Evolutionary conservation across 495 filamentous ascomycete genomes (phyloP).

Genomic region (Penicillium cataractarum): DNA sequence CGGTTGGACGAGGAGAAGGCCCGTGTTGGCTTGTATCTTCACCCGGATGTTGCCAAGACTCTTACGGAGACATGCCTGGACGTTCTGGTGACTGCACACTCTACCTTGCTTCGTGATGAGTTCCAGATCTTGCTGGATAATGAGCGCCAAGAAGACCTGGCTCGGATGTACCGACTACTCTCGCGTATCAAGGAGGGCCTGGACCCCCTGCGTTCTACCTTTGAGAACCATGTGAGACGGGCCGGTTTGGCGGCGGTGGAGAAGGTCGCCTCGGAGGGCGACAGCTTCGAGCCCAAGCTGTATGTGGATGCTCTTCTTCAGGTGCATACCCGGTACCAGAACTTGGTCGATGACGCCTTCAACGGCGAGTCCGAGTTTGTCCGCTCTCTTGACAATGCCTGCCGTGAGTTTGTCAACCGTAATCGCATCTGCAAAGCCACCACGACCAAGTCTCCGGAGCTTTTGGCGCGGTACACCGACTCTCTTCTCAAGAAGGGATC

Average conservation of each 20-base stretch:
- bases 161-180: constrained; percentile 92
- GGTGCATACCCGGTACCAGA: constrained; percentile 90
- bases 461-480: constrained; percentile 96
- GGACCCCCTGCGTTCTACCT: constrained; percentile 84
- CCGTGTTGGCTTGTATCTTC: constrained; percentile 88
- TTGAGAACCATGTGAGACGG: constrained; percentile 90
- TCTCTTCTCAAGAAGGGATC: constrained; percentile 89
- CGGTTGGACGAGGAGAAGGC: constrained; percentile 94
- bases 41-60: constrained; percentile 79
- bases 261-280: constrained; percentile 86
- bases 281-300: constrained; percentile 91
- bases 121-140: constrained; percentile 96
- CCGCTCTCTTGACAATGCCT: constrained; percentile 93
- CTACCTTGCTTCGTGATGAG: constrained; percentile 81
- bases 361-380: constrained; percentile 97
- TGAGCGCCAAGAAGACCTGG: constrained; percentile 92
- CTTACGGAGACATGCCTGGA: constrained; percentile 87
- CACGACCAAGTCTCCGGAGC: constrained; percentile 88
- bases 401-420: constrained; percentile 95
- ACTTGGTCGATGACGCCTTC: constrained; percentile 89
- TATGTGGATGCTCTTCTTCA: constrained; percentile 96
- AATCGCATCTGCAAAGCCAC: constrained; percentile 93
- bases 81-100: constrained; percentile 88
- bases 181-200: constrained; percentile 89
- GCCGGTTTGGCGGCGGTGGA: constrained; percentile 86